phyloP scores from a whole-genome alignment of 139 green algal genomes.

The Mychonastes homosphaera region DNA sequence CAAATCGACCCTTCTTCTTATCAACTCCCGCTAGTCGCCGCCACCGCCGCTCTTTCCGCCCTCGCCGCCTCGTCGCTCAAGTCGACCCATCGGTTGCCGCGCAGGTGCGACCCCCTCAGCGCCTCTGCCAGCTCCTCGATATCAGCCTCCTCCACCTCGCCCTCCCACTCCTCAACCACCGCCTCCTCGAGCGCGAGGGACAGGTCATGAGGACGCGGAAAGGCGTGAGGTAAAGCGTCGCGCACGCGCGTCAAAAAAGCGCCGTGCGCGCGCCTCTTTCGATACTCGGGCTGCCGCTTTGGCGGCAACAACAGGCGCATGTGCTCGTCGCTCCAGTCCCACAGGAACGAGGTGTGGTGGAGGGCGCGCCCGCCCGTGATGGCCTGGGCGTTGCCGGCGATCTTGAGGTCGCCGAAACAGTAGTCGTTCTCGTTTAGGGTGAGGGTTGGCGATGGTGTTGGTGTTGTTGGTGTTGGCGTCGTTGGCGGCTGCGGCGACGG shows the following conservation, averaged over 20 bases:
- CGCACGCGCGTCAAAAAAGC: conserved; percentile 51
- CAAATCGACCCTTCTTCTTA: neutral
- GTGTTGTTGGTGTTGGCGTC: too few species aligned
- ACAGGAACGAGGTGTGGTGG: conserved; percentile 97
- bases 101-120: conserved; percentile 5
- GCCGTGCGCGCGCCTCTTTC: conserved; percentile 46
- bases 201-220: too few species aligned
- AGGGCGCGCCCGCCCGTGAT: conserved; percentile 85
- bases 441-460: too few species aligned
- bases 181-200: conserved; percentile 18
- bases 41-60: neutral
- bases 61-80: neutral
- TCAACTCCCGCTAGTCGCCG: neutral
- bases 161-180: conserved; percentile 7
- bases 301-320: conserved; percentile 79
- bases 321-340: conserved; percentile 60
- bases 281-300: conserved; percentile 54
- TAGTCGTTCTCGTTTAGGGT: too few species aligned
- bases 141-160: conserved; percentile 9
- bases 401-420: conserved; percentile 74
- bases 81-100: conserved; percentile 11
- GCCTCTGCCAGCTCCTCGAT: conserved; percentile 8
- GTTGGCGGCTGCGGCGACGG: neutral
- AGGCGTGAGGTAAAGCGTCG: too few species aligned
- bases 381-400: conserved; percentile 95